phyloP scores from a whole-genome alignment of 805 yeast genomes.

The Candida nonsorbophila region DNA sequence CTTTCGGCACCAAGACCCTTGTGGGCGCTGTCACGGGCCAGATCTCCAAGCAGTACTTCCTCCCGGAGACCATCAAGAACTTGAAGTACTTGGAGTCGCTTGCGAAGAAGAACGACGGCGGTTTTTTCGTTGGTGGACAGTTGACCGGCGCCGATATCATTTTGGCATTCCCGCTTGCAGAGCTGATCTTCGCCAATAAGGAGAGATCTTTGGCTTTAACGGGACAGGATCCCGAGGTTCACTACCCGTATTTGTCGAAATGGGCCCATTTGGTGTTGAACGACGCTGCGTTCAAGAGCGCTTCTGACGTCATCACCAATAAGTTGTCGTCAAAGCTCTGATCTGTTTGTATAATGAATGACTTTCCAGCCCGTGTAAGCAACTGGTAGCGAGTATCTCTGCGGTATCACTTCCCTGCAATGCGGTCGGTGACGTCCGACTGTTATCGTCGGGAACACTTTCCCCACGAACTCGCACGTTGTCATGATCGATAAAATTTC shows the following conservation, averaged over 20 bases:
- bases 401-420: too few species aligned
- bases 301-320: slow-evolving; percentile 2
- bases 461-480: too few species aligned
- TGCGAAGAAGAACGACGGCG: slow-evolving; percentile 17
- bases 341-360: too few species aligned
- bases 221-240: slow-evolving; percentile 3
- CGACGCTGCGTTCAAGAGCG: slow-evolving; percentile 4
- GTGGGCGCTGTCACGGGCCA: slow-evolving; percentile 15
- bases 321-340: too few species aligned
- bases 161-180: slow-evolving; percentile 40
- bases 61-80: slow-evolving; percentile 16
- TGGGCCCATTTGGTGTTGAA: slow-evolving; percentile 13
- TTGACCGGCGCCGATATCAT: slow-evolving; percentile 57
- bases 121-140: slow-evolving; percentile 44
- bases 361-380: too few species aligned
- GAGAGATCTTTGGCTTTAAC: slow-evolving; percentile 14
- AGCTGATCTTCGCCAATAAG: slow-evolving; percentile 17
- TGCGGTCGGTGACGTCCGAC: too few species aligned
- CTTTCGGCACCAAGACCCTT: slow-evolving; percentile 18
- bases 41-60: slow-evolving; percentile 21
- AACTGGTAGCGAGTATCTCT: too few species aligned
- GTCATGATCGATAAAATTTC: too few species aligned
- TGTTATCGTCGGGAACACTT: too few species aligned
- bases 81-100: slow-evolving; percentile 24
- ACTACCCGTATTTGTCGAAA: slow-evolving; percentile 17